These are phyloP conservation scores for Hypoxylon rubiginosum DNA, from an alignment of 2,329 filamentous ascomycete species.

Conservation along the genomic window DNA sequence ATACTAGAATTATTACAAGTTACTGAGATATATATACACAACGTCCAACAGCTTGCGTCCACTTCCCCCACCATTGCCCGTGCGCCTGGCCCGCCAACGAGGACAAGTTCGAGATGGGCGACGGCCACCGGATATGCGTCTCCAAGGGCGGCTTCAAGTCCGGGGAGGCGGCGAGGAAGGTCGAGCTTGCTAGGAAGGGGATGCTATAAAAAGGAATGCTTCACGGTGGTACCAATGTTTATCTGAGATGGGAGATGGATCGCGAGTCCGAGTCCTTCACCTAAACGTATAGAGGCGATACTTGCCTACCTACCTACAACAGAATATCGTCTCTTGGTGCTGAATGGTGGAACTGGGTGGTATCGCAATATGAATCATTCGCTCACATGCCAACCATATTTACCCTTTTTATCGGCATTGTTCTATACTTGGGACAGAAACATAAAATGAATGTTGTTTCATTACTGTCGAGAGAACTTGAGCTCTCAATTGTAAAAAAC, in stretches of 20 bases:
- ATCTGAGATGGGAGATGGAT: background rate
- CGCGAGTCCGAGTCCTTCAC: background rate
- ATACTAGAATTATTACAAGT: background rate
- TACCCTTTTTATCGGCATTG: background rate
- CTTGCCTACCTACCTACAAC: background rate
- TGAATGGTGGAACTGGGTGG: background rate
- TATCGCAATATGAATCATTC: background rate
- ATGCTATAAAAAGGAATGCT: slow-evolving; percentile 66
- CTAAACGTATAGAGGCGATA: background rate
- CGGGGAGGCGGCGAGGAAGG: slow-evolving; percentile 79
- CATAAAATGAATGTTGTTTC: slow-evolving; percentile 25
- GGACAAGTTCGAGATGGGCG: slow-evolving; percentile 81
- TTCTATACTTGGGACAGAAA: background rate
- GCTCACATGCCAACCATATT: background rate
- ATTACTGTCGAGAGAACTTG: slow-evolving; percentile 17
- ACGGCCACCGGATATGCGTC: slow-evolving; percentile 79
- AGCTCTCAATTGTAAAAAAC: slow-evolving; percentile 1
- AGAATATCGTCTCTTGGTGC: background rate
- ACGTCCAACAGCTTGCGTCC: slow-evolving; percentile 77
- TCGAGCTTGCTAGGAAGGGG: slow-evolving; percentile 85
- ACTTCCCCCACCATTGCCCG: slow-evolving; percentile 97
- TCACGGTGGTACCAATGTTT: slow-evolving; percentile 20
- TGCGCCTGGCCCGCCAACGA: slow-evolving; percentile 84
- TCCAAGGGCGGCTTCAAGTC: slow-evolving; percentile 81
- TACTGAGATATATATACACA: background rate